Evolutionary conservation across 345 rosid species (phyloP), one percentile per base, ranked within the genome.

Genomic region (Adansonia digitata): DNA sequence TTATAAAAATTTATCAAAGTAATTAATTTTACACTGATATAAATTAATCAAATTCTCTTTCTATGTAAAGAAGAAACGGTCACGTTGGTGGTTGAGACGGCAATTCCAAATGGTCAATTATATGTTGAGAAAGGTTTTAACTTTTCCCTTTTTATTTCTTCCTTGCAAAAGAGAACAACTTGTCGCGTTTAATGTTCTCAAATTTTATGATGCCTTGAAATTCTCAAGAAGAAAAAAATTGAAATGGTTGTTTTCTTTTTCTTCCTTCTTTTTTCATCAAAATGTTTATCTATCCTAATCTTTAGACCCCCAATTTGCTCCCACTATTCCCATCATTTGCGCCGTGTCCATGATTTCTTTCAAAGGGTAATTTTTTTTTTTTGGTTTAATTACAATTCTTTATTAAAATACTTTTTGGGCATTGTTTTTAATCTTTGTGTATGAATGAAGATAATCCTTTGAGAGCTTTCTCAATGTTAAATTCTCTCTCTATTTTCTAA

Each of bases 361-460:
- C 17, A 26, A n/a, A 24, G 17, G 12, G 10, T 5, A 42, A 37
- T 8, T 48, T 74, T 26, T 5, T 57, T 45, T 14, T 24, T 35
- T 34, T 4, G 49, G n/a, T n/a, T 18, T 3, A 71, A 37, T n/a
- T n/a, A 2, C 61, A 24, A 43, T 6, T 35, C 29, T 51, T 73
- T 69, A 22, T 52, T 48, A 20, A 72, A 17, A 61, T 48, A 40
- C 62, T 74, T 46, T 4, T 24, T 49, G 37, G 27, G n/a, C 51
- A 53, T 43, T 74, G 51, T 71, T 39, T 70, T 14, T 67, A 8
- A 3, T 14, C 62, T 49, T 77, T 77, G 57, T 75, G 80, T 65
- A n/a, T 29, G 42, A 45, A 48, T 55, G 42, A 65, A 81, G 77
- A 43, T 22, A 52, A 70, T 18, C 22, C 55, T 56, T 56, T 27